Evolutionary conservation across 2,329 filamentous ascomycete genomes (phyloP).

Genomic region (Epichloe scottii): DNA sequence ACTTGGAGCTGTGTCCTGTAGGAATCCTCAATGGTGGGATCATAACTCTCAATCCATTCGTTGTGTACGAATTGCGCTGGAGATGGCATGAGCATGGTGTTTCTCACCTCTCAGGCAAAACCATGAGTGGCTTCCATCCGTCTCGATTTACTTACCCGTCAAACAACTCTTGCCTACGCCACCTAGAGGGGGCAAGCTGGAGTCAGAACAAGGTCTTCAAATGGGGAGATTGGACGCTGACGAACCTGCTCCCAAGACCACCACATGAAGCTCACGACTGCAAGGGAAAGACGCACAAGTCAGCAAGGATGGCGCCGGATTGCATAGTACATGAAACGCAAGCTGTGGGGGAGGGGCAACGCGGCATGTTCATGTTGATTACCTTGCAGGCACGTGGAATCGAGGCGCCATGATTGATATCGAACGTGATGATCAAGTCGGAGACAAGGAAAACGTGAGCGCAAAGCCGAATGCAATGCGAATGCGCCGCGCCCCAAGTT

Average conservation of each 20-base stretch:
- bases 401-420: constrained; percentile 7
- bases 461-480: not conserved
- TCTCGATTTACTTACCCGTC: constrained; percentile 48
- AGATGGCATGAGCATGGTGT: constrained; percentile 7
- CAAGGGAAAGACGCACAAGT: not conserved
- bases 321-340: not conserved
- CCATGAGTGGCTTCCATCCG: not conserved
- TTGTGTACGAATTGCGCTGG: constrained; percentile 86
- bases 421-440: not conserved
- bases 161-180: constrained; percentile 89
- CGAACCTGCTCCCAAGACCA: constrained; percentile 68
- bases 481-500: not conserved
- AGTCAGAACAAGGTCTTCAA: constrained; percentile 18
- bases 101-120: not conserved
- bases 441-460: not conserved
- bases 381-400: constrained; percentile 9
- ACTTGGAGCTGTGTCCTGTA: constrained; percentile 67
- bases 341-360: not conserved
- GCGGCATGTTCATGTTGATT: not conserved
- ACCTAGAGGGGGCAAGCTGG: constrained; percentile 35
- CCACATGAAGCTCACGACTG: constrained; percentile 70
- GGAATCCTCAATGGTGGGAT: constrained; percentile 67
- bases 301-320: not conserved
- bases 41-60: constrained; percentile 84
- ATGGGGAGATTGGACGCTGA: constrained; percentile 8